Conservation (phyloP, 192 early-diverging fungal species). For the Backusella tuberculispora region DNA sequence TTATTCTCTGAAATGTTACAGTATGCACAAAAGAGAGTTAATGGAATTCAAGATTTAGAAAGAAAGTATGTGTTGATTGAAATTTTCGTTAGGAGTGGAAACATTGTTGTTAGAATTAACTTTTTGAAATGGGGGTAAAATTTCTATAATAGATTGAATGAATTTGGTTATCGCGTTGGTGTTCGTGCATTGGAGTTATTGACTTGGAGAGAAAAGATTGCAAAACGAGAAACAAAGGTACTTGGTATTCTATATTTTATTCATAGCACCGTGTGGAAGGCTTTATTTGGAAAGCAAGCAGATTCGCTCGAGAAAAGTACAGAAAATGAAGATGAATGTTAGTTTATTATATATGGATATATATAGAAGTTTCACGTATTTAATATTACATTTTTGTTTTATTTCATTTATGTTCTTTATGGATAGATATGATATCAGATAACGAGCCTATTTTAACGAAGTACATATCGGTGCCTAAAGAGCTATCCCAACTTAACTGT, state of each 20-base stretch:
- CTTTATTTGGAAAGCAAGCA: constrained; percentile 93
- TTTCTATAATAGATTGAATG: constrained; percentile 67
- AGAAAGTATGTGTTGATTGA: constrained; percentile 66
- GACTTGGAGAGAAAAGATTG: constrained; percentile 86
- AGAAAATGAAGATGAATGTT: constrained; percentile 97
- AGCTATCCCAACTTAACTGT: constrained; percentile 89
- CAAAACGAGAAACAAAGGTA: constrained; percentile 88
- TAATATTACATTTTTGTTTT: neutral
- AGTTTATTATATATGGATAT: constrained; percentile 26
- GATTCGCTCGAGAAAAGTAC: constrained; percentile 96
- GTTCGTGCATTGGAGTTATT: constrained; percentile 87
- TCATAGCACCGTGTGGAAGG: constrained; percentile 93
- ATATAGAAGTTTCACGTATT: constrained; percentile 1
- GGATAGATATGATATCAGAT: constrained; percentile 97
- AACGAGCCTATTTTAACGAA: constrained; percentile 90
- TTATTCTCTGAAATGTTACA: constrained; percentile 95
- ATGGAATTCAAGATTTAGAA: constrained; percentile 95
- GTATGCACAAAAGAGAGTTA: constrained; percentile 94
- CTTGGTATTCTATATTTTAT: constrained; percentile 92
- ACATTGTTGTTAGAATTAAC: neutral
- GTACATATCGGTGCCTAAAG: constrained; percentile 94
- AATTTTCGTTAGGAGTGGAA: neutral
- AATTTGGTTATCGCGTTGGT: constrained; percentile 94
- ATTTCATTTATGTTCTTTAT: neutral
- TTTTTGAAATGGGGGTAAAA: neutral